Evolutionary conservation across 2,329 filamentous ascomycete species (phyloP), one percentile per base, ranked within the genome.

Genomic region (Tolypocladium ophioglossoides): DNA sequence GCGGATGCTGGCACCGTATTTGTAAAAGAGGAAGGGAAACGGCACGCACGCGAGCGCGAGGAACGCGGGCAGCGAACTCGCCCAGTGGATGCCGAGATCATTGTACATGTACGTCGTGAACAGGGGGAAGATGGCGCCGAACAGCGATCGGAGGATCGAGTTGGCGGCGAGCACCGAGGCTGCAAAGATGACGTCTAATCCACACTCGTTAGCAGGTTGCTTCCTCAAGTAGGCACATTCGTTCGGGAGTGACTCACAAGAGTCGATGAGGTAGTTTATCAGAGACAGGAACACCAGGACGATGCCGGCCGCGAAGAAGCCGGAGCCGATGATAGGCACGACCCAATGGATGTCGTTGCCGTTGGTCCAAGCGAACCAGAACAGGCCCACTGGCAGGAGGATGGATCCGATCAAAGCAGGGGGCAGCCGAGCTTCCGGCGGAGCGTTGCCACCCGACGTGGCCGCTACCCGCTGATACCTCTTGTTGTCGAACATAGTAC

Each of bases 1-100:
- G 24, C 87, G 78, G 61, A 91, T 86, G 11, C 52, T 51, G 38
- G 63, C 32, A 58, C 87, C 87, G 66, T 89, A 89, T 61, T 79
- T 83, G 72, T 87, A 88, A 69, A 92, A 89, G 18, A 92, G 67
- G 68, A 87, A 86, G 0, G 88, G 87, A 63, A 88, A 85, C 0
- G 88, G 86, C 20, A 89, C 73, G 68, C 87, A 91, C 12, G 77
- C 78, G 4, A 91, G 67, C 0, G 86, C 81, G 4, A 92, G 73
- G 71, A 92, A 91, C 0, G 83, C 89, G 0, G 87, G 87, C 16
- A 92, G 73, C 0, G 81, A 83, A 37, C 78, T 83, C 1, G 86
- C 88, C 88, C 87, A 91, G 71, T 91, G 86, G 54, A 87, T 84
- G 50, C 87, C 86, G 2, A 86, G 74, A 54, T 75, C 71, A 3